Evolutionary conservation across 2,329 filamentous ascomycete species (phyloP).

Genomic region (Aspergillus nomiae): DNA sequence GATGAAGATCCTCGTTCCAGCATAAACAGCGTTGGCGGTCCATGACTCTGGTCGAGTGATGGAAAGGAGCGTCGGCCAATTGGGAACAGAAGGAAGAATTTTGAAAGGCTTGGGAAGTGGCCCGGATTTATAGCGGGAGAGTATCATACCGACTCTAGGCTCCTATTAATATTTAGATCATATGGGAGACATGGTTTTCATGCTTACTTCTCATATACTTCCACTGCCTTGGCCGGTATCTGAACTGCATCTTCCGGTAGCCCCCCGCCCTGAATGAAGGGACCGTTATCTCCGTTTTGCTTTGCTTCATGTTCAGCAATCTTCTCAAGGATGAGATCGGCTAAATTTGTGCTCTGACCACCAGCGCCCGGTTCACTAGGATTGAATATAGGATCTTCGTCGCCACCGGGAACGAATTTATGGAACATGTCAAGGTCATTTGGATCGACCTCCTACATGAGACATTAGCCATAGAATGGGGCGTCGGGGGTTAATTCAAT

Average conservation of each 20-base stretch:
- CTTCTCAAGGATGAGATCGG: constrained; percentile 90
- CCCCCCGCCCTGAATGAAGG: constrained; percentile 55
- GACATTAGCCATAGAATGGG: constrained; percentile 4
- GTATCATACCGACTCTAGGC: constrained; percentile 74
- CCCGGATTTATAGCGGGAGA: constrained; percentile 94
- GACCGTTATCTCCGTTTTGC: constrained; percentile 48
- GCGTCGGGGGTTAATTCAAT: neutral
- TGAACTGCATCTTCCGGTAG: constrained; percentile 78
- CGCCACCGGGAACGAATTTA: constrained; percentile 77
- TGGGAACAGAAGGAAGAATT: constrained; percentile 85
- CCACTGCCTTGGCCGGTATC: constrained; percentile 85
- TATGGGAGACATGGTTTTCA: neutral
- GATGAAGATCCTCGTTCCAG: constrained; percentile 89
- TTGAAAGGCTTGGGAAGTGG: constrained; percentile 97
- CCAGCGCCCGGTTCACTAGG: constrained; percentile 51
- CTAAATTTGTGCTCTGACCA: constrained; percentile 72
- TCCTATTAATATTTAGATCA: constrained; percentile 19
- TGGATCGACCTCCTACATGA: constrained; percentile 73
- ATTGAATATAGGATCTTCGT: constrained; percentile 72
- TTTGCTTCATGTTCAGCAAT: constrained; percentile 87
- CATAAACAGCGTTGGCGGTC: constrained; percentile 81
- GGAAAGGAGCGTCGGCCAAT: constrained; percentile 86
- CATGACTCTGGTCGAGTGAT: constrained; percentile 79
- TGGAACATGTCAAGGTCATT: constrained; percentile 88
- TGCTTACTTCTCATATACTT: constrained; percentile 83